Conservation (phyloP, 495 filamentous ascomycete genomes). For the Lepidopterella palustris region DNA sequence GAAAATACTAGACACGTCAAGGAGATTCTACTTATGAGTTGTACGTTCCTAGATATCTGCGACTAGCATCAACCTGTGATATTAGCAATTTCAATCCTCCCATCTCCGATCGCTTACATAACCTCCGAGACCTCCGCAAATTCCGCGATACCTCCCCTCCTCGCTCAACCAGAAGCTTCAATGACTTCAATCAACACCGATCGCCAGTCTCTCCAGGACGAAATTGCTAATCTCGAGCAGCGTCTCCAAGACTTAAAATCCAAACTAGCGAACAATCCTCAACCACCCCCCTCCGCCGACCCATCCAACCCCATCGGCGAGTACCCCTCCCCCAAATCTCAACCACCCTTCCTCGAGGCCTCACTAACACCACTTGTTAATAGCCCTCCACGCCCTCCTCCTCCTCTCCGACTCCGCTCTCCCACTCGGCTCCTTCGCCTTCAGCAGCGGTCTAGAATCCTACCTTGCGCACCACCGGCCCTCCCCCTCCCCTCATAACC, state of each 20-base stretch:
- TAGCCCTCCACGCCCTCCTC: constrained; percentile 66
- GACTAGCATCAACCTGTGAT: no score
- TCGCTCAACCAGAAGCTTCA: constrained; percentile 1
- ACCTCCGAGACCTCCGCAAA: not conserved
- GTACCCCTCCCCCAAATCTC: not conserved
- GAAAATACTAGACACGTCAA: not conserved
- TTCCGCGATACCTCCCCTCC: not conserved
- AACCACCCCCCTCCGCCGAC: not conserved
- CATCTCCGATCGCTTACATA: no score
- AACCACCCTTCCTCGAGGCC: not conserved
- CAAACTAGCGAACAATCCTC: constrained; percentile 18
- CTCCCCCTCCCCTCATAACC: constrained; percentile 34
- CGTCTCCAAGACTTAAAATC: constrained; percentile 41
- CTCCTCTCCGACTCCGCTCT: constrained; percentile 93
- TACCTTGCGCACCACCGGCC: constrained; percentile 71
- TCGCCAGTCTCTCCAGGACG: constrained; percentile 39
- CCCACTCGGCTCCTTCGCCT: constrained; percentile 93
- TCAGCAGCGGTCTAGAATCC: constrained; percentile 89
- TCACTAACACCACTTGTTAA: constrained; percentile 4
- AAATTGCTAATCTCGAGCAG: constrained; percentile 49
- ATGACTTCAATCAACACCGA: constrained; percentile 18
- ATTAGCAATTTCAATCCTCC: no score
- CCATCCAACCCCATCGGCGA: constrained; percentile 15
- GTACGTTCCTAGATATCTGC: no score
- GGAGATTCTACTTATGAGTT: not conserved